These are phyloP conservation scores for Aureobasidium sp. DNA, from an alignment of 2,329 filamentous ascomycete species.

Conservation along the genomic window DNA sequence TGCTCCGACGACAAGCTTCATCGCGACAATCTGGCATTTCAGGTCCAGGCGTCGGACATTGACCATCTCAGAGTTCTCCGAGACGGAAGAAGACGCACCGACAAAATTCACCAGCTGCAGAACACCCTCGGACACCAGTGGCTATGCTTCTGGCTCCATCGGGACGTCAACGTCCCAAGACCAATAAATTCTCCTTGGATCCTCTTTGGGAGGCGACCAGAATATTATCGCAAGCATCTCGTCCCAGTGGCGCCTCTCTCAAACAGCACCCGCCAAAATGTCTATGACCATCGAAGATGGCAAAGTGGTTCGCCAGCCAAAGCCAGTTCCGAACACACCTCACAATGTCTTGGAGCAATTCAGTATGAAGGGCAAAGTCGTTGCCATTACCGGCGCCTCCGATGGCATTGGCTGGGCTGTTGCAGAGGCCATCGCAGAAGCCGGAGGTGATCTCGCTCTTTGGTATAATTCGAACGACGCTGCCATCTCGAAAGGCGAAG, in stretches of 20 bases:
- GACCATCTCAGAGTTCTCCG: no score
- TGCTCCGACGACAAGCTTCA: background rate
- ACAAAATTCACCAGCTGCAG: no score
- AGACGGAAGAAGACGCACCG: no score
- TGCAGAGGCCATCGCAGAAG: conserved; percentile 32
- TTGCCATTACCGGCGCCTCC: conserved; percentile 41
- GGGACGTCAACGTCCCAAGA: no score
- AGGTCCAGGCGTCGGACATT: no score
- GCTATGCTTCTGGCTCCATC: no score
- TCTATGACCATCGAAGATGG: conserved; percentile 28
- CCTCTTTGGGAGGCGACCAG: no score
- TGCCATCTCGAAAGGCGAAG: conserved; percentile 16
- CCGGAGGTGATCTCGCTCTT: conserved; percentile 31
- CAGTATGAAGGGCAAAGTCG: conserved; percentile 31
- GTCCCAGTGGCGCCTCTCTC: no score
- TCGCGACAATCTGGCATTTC: no score
- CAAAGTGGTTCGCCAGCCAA: conserved; percentile 19
- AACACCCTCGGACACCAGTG: no score
- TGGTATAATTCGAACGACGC: conserved; percentile 27
- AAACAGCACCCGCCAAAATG: conserved; percentile 19
- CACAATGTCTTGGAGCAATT: conserved; percentile 24
- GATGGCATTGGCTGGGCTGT: conserved; percentile 42
- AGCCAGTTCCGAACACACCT: conserved; percentile 20
- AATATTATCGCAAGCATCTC: no score
- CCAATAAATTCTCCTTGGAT: no score